Base-by-base conservation (phyloP, 805 yeast species). In the Blastobotrys robertii region DNA sequence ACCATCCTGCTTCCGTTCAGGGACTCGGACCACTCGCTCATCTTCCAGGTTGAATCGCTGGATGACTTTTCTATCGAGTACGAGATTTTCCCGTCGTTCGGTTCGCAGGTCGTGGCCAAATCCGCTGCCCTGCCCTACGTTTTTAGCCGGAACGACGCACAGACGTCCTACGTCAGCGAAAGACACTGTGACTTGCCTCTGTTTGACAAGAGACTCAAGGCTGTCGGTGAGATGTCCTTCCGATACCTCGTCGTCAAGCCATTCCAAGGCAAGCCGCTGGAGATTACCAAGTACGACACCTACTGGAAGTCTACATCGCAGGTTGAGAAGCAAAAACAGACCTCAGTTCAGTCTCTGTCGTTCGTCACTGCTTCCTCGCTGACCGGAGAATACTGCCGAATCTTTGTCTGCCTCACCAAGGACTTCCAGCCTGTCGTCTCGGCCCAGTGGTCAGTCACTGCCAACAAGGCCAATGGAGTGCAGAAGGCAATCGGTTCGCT, bases 231-330 rank as follows among this genome's bases (percentile, higher is more conserved):
- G 45, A 63, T 90, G 36, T 72, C 72, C 31, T 83, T 88, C 62
- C 75, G 77, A 48, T 86, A 79, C 63, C 88, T 85, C 54, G 75
- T 90, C 2, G 84, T 90, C 40, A 79, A 79, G 59, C 97, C 98
- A n/a, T 92, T 81, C 58, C 70, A 79, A 4, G 97, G 96, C 5
- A 64, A 60, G 34, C 81, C 94, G 3, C 66, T 90, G 45, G 97
- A 88, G 60, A 82, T 94, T 35, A 80, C 94, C 8, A 85, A 86
- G 65, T 87, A 84, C 58, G 97, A 88, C 56, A 90, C 97, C 0
- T 90, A 90, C 63, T 90, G 98, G 98, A 92, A 88, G 62, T 81
- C 95, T 1, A 84, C 96, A 0, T 74, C 81, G 37, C 76, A 75
- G 33, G 61, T 67, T 35, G 66, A 57, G 39, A 33, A 34, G 25